phyloP scores from a whole-genome alignment of 768 basidiomycete genomes.

The Lactarius hengduanensis region DNA sequence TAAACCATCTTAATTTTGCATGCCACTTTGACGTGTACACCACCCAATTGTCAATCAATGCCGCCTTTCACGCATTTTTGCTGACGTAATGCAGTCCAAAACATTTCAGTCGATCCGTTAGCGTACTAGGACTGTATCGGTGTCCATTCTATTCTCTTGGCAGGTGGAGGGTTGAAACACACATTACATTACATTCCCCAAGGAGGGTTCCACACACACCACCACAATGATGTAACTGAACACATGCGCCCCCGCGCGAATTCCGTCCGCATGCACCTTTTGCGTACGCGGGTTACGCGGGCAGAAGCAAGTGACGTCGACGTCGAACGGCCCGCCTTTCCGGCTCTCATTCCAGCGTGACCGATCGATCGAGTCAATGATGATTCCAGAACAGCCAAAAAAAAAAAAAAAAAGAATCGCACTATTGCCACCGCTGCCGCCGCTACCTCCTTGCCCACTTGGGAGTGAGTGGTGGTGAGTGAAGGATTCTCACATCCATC shows the following conservation, averaged over 20 bases:
- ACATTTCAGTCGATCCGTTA: not conserved
- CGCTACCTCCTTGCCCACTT: not conserved
- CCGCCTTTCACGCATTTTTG: not conserved
- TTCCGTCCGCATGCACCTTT: constrained; percentile 3
- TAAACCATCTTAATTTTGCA: not conserved
- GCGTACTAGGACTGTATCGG: not conserved
- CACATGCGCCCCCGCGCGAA: constrained; percentile 3
- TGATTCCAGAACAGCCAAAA: not conserved
- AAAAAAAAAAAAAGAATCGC: not conserved
- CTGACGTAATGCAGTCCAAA: not conserved
- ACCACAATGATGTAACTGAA: constrained; percentile 8
- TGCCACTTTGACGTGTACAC: too few relatives aligned
- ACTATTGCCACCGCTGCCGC: not conserved
- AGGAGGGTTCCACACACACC: not conserved
- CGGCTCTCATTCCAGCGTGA: not conserved
- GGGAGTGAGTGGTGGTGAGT: not conserved
- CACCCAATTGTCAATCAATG: not conserved
- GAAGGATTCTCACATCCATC: not conserved
- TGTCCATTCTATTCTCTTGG: not conserved
- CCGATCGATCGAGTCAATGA: constrained; percentile 12
- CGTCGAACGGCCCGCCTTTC: not conserved
- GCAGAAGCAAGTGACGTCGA: constrained; percentile 13
- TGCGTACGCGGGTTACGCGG: not conserved
- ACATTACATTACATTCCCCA: not conserved
- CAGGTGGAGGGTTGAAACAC: not conserved